A percentile compares a stretch with the other conserved stretches of the same genome.
These are phyloP conservation scores for Cryptococcus hybrid DNA, from an alignment of 1,284 basidiomycete genomes.

Conservation along the genomic window DNA sequence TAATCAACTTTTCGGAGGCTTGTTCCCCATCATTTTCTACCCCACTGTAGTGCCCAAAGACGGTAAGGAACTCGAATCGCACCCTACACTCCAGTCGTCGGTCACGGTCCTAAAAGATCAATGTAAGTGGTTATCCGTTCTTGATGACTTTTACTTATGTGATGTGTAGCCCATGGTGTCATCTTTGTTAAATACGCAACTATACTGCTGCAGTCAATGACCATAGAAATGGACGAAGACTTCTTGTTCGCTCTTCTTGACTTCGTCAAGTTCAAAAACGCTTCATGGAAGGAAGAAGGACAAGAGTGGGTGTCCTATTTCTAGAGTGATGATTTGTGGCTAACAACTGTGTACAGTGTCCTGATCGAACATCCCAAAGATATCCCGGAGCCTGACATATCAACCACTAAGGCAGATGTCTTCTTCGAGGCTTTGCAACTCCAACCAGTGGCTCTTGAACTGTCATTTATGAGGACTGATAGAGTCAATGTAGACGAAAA, in stretches of 20 bases:
- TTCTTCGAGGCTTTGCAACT: slow-evolving; percentile 98
- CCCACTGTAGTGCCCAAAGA: slow-evolving; percentile 89
- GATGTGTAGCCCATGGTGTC: slow-evolving; percentile 78
- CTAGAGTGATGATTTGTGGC: slow-evolving; percentile 3
- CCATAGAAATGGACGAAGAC: slow-evolving; percentile 95
- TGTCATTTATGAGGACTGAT: slow-evolving; percentile 99
- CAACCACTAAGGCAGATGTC: slow-evolving; percentile 68
- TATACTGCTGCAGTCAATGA: slow-evolving; percentile 89
- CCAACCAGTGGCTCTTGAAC: slow-evolving; percentile 86
- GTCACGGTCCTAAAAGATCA: slow-evolving; percentile 90
- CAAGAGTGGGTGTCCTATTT: slow-evolving; percentile 62
- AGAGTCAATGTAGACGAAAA: slow-evolving; percentile 89
- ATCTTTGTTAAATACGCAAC: slow-evolving; percentile 97
- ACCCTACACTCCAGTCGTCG: slow-evolving; percentile 88
- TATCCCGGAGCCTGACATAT: slow-evolving; percentile 73
- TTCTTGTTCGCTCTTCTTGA: slow-evolving; percentile 87
- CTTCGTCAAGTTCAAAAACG: slow-evolving; percentile 86
- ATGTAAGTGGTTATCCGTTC: slow-evolving; percentile 55
- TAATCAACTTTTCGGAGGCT: slow-evolving; percentile 94
- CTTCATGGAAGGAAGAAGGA: slow-evolving; percentile 74
- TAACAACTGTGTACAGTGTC: slow-evolving; percentile 55
- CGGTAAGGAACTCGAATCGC: slow-evolving; percentile 70
- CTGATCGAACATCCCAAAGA: slow-evolving; percentile 72
- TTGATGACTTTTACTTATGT: slow-evolving; percentile 2
- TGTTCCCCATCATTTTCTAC: slow-evolving; percentile 95